phyloP scores from a whole-genome alignment of 495 filamentous ascomycete genomes.

The Penicillium parvum region DNA sequence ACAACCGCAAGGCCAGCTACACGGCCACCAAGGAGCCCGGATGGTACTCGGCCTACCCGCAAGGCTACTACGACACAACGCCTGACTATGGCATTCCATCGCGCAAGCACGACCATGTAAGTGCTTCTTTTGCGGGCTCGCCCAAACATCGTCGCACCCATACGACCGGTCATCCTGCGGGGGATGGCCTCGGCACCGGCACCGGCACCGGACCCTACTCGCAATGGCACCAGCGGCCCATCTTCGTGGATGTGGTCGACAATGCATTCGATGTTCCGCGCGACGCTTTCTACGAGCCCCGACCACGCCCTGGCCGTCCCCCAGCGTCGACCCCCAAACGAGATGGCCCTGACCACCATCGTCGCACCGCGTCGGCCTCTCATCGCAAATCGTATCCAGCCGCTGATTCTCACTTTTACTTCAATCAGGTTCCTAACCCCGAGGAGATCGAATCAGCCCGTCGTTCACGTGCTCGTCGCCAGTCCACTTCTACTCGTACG shows the following conservation, averaged over 20 bases:
- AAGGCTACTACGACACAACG: conserved; percentile 39
- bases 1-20: conserved; percentile 46
- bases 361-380: conserved; percentile 33
- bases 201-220: conserved; percentile 23
- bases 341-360: conserved; percentile 31
- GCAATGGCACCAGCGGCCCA: conserved; percentile 48
- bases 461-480: conserved; percentile 42
- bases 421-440: conserved; percentile 44
- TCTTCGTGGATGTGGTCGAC: conserved; percentile 53
- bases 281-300: conserved; percentile 30
- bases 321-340: conserved; percentile 20
- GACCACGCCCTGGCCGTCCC: conserved; percentile 22
- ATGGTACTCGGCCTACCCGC: conserved; percentile 39
- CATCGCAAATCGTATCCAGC: conserved; percentile 46
- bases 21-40: conserved; percentile 37
- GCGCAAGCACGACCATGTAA: conserved; percentile 56
- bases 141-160: conserved; percentile 35
- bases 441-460: conserved; percentile 43
- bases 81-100: conserved; percentile 47
- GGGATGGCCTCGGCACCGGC: conserved; percentile 39
- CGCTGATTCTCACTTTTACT: conserved; percentile 52
- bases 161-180: conserved; percentile 36
- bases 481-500: conserved; percentile 47
- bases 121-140: conserved; percentile 47
- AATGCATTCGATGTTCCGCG: conserved; percentile 45